Conservation (phyloP, 2,329 filamentous ascomycete genomes). For the Nemania serpens region DNA sequence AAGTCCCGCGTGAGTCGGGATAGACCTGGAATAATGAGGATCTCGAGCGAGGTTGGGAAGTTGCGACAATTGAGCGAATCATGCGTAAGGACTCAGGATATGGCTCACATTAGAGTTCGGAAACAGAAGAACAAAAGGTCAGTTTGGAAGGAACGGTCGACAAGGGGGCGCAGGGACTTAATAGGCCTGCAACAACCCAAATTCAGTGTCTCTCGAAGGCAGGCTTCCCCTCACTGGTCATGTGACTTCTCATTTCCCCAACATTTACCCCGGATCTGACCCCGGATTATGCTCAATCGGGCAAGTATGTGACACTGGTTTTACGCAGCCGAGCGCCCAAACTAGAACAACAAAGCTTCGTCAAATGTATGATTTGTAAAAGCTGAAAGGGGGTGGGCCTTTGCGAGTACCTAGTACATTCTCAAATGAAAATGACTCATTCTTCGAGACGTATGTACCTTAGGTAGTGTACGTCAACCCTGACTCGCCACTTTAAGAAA, state of each 20-base stretch:
- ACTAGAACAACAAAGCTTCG: too few species aligned
- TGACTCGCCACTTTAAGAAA: too few species aligned
- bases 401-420: too few species aligned
- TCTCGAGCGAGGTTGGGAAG: not conserved
- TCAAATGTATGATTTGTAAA: too few species aligned
- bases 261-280: constrained; percentile 23
- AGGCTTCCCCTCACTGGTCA: constrained; percentile 26
- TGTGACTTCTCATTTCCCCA: constrained; percentile 21
- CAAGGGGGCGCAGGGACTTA: constrained; percentile 2
- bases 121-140: not conserved
- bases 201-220: constrained; percentile 11
- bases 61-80: constrained; percentile 6
- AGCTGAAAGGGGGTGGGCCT: too few species aligned
- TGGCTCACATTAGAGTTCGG: not conserved
- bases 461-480: too few species aligned
- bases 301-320: not conserved
- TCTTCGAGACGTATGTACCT: too few species aligned
- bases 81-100: not conserved
- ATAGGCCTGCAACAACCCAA: not conserved
- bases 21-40: not conserved
- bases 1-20: not conserved
- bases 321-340: too few species aligned
- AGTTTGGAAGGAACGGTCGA: not conserved
- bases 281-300: not conserved
- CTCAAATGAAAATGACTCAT: too few species aligned